Evolutionary conservation across 2,329 filamentous ascomycete genomes (phyloP).

Genomic region (Chaetomiaceae sp.): DNA sequence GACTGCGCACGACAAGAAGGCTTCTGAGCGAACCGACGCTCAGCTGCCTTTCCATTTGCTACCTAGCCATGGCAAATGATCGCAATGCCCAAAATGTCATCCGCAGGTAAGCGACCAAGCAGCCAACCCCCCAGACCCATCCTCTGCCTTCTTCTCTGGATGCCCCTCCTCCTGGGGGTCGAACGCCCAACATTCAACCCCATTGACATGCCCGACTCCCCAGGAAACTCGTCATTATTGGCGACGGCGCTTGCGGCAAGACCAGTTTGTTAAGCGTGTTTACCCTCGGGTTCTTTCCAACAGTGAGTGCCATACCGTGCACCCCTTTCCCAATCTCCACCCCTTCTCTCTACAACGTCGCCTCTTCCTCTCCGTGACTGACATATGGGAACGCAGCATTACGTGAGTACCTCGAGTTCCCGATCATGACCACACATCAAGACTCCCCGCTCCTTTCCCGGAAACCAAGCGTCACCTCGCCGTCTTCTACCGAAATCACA

Average conservation of each 20-base stretch:
- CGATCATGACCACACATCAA: no score
- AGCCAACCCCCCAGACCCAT: neutral
- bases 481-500: neutral
- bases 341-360: neutral
- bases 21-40: conserved; percentile 13
- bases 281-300: conserved; percentile 95
- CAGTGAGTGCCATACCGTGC: conserved; percentile 58
- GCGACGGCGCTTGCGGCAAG: conserved; percentile 96
- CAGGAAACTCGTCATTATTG: conserved; percentile 95
- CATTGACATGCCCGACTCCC: conserved; percentile 9
- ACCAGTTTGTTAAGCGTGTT: conserved; percentile 97
- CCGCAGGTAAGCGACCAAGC: conserved; percentile 31
- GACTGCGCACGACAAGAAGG: conserved; percentile 13
- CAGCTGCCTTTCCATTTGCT: conserved; percentile 16
- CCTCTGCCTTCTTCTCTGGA: neutral
- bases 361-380: neutral
- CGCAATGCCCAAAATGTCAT: conserved; percentile 34
- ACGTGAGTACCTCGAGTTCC: conserved; percentile 40
- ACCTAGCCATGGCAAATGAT: conserved; percentile 32
- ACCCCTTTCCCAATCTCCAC: no score
- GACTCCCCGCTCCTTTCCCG: no score
- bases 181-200: conserved; percentile 1
- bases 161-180: neutral
- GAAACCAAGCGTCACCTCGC: no score
- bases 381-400: conserved; percentile 47